These are phyloP conservation scores for Quillaja saponaria DNA, from an alignment of 306 rosid species.

Conservation along the genomic window DNA sequence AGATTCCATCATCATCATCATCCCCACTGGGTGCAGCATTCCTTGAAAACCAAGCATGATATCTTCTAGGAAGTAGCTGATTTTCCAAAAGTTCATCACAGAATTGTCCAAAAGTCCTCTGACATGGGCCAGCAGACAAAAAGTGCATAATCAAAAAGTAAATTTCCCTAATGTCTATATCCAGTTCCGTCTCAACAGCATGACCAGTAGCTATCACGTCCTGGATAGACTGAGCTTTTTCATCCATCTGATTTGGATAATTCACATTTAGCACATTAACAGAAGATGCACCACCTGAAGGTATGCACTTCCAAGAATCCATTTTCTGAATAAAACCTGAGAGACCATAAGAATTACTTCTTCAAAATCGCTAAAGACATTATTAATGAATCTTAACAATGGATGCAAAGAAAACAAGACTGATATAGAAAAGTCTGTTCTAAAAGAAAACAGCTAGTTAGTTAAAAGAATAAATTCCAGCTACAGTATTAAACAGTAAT, in stretches of 20 bases:
- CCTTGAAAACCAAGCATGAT: slow-evolving; percentile 89
- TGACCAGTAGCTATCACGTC: slow-evolving; percentile 31
- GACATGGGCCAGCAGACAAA: slow-evolving; percentile 79
- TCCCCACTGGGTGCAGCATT: slow-evolving; percentile 41
- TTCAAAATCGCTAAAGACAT: too few species aligned
- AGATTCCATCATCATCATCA: slow-evolving; percentile 54
- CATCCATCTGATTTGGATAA: slow-evolving; percentile 51
- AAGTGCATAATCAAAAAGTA: slow-evolving; percentile 82
- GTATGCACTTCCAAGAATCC: too few species aligned
- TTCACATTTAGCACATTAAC: too few species aligned
- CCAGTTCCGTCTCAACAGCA: slow-evolving; percentile 49
- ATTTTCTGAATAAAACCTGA: too few species aligned
- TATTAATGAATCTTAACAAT: neutral
- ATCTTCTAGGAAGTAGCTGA: slow-evolving; percentile 86
- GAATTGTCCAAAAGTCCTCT: slow-evolving; percentile 58
- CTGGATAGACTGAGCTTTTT: slow-evolving; percentile 42
- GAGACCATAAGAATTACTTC: too few species aligned
- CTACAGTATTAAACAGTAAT: neutral
- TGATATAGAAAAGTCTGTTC: too few species aligned
- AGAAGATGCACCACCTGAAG: too few species aligned
- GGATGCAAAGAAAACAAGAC: slow-evolving; percentile 1
- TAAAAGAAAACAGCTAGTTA: neutral
- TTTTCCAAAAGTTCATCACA: slow-evolving; percentile 72
- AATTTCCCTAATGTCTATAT: slow-evolving; percentile 69
- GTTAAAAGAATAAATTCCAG: neutral